Conservation (phyloP, 805 yeast genomes). For the Yamadazyma sp. region DNA sequence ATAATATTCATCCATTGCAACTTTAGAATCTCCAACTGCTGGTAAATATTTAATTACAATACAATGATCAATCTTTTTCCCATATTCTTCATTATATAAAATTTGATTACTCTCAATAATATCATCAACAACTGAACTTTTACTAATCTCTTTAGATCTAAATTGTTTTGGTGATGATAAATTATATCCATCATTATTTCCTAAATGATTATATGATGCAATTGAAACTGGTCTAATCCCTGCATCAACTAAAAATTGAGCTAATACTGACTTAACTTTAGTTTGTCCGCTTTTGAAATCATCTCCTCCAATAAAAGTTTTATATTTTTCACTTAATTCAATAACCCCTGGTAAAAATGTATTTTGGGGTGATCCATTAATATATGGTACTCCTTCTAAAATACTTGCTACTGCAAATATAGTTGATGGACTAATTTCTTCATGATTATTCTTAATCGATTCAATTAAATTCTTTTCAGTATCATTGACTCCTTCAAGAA, state of each 20-base stretch:
- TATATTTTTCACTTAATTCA: conserved; percentile 77
- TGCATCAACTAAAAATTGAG: conserved; percentile 94
- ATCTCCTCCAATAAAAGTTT: conserved; percentile 89
- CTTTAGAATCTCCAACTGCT: conserved; percentile 95
- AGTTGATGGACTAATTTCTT: conserved; percentile 90
- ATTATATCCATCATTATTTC: conserved; percentile 94
- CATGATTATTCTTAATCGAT: conserved; percentile 74
- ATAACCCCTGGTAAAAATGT: conserved; percentile 95
- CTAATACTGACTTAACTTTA: conserved; percentile 91
- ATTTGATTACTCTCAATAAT: conserved; percentile 85
- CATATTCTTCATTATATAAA: conserved; percentile 75
- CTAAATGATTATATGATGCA: conserved; percentile 94
- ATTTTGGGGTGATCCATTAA: conserved; percentile 96
- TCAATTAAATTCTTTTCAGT: conserved; percentile 75
- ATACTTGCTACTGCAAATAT: conserved; percentile 91
- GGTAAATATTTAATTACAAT: conserved; percentile 91
- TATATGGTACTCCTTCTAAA: conserved; percentile 83
- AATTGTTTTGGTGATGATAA: conserved; percentile 89
- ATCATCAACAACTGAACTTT: conserved; percentile 90
- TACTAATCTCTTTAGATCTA: conserved; percentile 92
- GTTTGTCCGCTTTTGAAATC: conserved; percentile 98
- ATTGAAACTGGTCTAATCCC: conserved; percentile 93
- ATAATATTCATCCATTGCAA: conserved; percentile 98
- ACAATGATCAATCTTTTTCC: conserved; percentile 84
- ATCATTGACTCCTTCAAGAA: conserved; percentile 80